phyloP scores from a whole-genome alignment of 2,329 filamentous ascomycete genomes.

The Diplocarpon mali region DNA sequence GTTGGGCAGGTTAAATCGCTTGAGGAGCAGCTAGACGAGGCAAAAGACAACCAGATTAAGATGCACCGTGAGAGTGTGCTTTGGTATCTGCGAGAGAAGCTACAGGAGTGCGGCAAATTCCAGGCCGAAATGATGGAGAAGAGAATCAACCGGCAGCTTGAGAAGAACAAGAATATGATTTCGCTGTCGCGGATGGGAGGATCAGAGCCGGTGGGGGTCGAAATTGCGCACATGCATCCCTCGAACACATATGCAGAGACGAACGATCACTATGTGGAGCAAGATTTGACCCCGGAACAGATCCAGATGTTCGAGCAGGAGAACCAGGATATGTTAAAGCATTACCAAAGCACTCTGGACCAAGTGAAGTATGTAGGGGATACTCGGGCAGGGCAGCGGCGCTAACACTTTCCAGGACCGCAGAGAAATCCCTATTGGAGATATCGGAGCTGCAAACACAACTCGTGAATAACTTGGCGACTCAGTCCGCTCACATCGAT shows the following conservation, averaged over 20 bases:
- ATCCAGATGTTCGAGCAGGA: constrained; percentile 88
- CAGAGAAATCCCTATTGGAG: constrained; percentile 82
- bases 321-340: constrained; percentile 83
- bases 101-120: constrained; percentile 66
- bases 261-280: constrained; percentile 18
- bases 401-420: constrained; percentile 45
- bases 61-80: constrained; percentile 73
- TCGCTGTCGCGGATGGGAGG: constrained; percentile 47
- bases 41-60: constrained; percentile 51
- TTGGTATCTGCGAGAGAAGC: constrained; percentile 64
- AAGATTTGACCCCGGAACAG: constrained; percentile 66
- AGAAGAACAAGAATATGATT: constrained; percentile 79
- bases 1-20: constrained; percentile 41
- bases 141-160: constrained; percentile 69
- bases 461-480: constrained; percentile 72
- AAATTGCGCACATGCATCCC: constrained; percentile 12
- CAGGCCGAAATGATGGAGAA: constrained; percentile 93
- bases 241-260: constrained; percentile 15
- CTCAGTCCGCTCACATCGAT: constrained; percentile 81
- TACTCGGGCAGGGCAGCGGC: background rate
- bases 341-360: constrained; percentile 87
- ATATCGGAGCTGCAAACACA: constrained; percentile 88
- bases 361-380: constrained; percentile 71
- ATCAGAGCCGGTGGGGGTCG: constrained; percentile 22
- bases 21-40: constrained; percentile 66